A percentile compares a stretch with the other conserved stretches of the same genome.
Evolutionary conservation across 345 rosid genomes (phyloP).

Genomic region (Eucalyptus curtisii): DNA sequence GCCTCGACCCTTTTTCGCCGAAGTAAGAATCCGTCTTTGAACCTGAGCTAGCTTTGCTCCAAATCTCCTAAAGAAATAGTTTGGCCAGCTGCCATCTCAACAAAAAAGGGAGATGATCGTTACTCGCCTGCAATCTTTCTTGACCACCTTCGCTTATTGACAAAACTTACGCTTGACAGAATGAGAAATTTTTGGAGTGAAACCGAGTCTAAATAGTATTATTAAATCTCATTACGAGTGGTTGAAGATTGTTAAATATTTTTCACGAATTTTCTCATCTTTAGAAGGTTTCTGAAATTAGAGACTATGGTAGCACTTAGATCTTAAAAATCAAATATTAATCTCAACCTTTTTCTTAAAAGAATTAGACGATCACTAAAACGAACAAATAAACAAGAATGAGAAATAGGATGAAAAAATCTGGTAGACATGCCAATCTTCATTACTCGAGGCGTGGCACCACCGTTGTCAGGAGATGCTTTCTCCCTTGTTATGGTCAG

Average conservation of each 20-base stretch:
- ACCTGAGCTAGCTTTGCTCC: neutral
- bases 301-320: accelerated
- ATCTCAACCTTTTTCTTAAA: neutral
- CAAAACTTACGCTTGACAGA: neutral
- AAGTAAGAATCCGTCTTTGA: neutral
- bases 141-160: neutral
- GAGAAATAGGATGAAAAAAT: neutral
- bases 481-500: neutral
- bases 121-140: neutral
- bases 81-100: neutral
- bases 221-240: neutral
- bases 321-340: neutral
- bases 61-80: neutral
- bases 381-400: neutral
- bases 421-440: too few relatives aligned
- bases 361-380: neutral
- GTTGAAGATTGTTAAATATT: accelerated
- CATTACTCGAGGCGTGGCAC: neutral
- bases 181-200: neutral
- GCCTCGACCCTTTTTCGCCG: neutral
- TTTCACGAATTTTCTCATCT: neutral
- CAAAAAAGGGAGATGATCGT: neutral
- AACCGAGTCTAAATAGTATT: neutral
- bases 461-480: accelerated
- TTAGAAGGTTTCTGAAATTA: neutral